phyloP scores from a whole-genome alignment of 2,329 filamentous ascomycete species.

The Fonsecaea multimorphosa region DNA sequence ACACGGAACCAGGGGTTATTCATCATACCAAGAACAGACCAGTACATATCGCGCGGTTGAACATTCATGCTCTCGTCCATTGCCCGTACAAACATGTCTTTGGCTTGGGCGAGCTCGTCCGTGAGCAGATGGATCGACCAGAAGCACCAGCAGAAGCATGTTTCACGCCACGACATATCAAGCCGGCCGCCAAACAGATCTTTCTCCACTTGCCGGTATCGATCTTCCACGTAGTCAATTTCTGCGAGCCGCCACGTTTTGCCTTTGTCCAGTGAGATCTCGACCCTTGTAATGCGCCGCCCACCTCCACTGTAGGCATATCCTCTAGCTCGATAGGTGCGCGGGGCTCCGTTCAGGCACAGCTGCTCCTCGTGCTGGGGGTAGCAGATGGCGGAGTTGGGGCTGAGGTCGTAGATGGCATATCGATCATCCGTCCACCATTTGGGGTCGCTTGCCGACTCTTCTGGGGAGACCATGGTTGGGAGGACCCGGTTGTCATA shows the following conservation, averaged over 20 bases:
- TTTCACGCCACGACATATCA: conserved; percentile 82
- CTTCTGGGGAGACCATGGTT: conserved; percentile 82
- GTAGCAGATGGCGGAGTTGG: conserved; percentile 81
- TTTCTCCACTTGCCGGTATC: conserved; percentile 71
- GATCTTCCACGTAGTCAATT: conserved; percentile 83
- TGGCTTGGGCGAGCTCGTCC: conserved; percentile 65
- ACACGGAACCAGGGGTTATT: conserved; percentile 94
- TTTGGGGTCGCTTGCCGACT: conserved; percentile 72
- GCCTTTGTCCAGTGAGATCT: conserved; percentile 82
- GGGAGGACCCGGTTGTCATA: conserved; percentile 91
- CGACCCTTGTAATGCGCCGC: conserved; percentile 79
- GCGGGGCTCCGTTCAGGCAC: conserved; percentile 53
- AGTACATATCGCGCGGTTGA: conserved; percentile 93
- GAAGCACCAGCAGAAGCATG: conserved; percentile 89
- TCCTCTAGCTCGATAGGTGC: conserved; percentile 71
- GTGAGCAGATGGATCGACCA: conserved; percentile 76
- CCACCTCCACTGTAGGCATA: conserved; percentile 92
- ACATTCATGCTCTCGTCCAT: conserved; percentile 91
- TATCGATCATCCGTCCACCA: conserved; percentile 91
- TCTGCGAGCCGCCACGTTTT: conserved; percentile 78
- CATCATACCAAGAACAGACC: conserved; percentile 96
- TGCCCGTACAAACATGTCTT: conserved; percentile 78
- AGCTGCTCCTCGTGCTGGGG: conserved; percentile 78
- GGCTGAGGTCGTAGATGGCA: conserved; percentile 89
- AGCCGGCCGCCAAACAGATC: conserved; percentile 75